Percentiles rank a stretch among this genome's conserved stretches.
phyloP scores from a whole-genome alignment of 345 rosid genomes.

The Gossypium ekmanianum region DNA sequence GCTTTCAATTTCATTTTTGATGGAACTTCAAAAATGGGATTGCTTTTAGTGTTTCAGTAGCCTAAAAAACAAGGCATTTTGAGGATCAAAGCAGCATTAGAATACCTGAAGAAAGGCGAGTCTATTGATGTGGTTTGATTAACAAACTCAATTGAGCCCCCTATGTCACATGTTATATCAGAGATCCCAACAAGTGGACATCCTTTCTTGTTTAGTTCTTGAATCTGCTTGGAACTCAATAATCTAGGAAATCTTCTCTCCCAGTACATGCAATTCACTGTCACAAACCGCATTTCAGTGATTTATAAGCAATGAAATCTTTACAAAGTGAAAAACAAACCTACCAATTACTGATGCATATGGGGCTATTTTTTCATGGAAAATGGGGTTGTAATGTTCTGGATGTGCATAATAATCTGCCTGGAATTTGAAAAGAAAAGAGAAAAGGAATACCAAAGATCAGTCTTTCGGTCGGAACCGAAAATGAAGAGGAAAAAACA shows the following conservation, averaged over 20 bases:
- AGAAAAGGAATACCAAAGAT: background rate
- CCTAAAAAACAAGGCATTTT: background rate
- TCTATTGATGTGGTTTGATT: slow-evolving; percentile 67
- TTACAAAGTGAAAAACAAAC: background rate
- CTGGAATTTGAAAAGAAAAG: slow-evolving; percentile 37
- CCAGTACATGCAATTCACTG: slow-evolving; percentile 99
- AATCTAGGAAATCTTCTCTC: slow-evolving; percentile 81
- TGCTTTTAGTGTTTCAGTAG: background rate
- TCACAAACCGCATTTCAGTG: slow-evolving; percentile 14
- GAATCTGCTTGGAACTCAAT: slow-evolving; percentile 65
- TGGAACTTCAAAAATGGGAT: background rate
- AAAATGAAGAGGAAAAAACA: background rate
- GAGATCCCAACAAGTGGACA: slow-evolving; percentile 84
- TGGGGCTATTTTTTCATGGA: slow-evolving; percentile 73
- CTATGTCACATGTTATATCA: slow-evolving; percentile 87
- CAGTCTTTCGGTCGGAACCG: background rate
- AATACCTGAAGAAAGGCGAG: slow-evolving; percentile 83
- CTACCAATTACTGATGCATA: slow-evolving; percentile 82
- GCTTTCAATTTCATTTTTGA: background rate
- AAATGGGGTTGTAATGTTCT: slow-evolving; percentile 71
- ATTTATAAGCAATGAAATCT: background rate
- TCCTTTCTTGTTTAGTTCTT: slow-evolving; percentile 48
- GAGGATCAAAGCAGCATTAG: background rate
- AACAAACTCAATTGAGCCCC: slow-evolving; percentile 84
- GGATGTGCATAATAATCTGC: slow-evolving; percentile 91